A percentile compares a stretch with the other conserved stretches of the same genome.
phyloP scores from a whole-genome alignment of 202 grass and related monocot species.

The Bolboschoenoplectus hybrid region DNA sequence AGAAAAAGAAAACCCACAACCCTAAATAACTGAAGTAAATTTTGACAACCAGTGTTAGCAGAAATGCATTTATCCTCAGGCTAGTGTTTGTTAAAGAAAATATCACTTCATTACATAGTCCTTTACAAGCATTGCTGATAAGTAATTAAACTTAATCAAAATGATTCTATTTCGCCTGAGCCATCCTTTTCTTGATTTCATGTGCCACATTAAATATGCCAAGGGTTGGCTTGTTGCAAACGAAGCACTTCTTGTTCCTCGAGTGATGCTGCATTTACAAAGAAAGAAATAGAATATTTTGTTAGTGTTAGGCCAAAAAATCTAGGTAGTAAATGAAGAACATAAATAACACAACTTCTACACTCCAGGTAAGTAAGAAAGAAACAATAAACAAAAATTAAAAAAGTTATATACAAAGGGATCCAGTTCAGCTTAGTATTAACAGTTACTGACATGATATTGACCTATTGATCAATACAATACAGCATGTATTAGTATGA shows the following conservation, averaged over 20 bases:
- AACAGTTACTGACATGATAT: not conserved
- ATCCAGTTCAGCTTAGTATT: not conserved
- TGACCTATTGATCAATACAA: not conserved
- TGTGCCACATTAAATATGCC: conserved; percentile 71
- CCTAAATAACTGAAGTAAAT: too few species aligned
- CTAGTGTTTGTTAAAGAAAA: not conserved
- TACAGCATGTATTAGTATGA: not conserved
- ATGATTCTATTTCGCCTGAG: conserved; percentile 56
- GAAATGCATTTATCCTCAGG: not conserved
- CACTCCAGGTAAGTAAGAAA: not conserved
- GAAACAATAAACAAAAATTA: not conserved
- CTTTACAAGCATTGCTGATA: not conserved
- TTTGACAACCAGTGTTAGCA: not conserved
- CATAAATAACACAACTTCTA: not conserved
- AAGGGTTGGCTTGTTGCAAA: conserved; percentile 71
- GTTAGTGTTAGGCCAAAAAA: not conserved
- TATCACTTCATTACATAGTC: not conserved
- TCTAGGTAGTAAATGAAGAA: not conserved
- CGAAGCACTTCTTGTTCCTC: conserved; percentile 79
- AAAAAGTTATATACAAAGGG: not conserved
- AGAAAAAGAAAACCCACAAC: too few species aligned
- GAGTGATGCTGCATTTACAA: conserved; percentile 61
- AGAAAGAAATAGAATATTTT: not conserved
- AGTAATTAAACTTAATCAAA: conserved; percentile 24
- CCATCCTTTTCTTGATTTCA: conserved; percentile 77